Evolutionary conservation across 805 yeast species (phyloP).

Genomic region (Saturnispora halmiae): DNA sequence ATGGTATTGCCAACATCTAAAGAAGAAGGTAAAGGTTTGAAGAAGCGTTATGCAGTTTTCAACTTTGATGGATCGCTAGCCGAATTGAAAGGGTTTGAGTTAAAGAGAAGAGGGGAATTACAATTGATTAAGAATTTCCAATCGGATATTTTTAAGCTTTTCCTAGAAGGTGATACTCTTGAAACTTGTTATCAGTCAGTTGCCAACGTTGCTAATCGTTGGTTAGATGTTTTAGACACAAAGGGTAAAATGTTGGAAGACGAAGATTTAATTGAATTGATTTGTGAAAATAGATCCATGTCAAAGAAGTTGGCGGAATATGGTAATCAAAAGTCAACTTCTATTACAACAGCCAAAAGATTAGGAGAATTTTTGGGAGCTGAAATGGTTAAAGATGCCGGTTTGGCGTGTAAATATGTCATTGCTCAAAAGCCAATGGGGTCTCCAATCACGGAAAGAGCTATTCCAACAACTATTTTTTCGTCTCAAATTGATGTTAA

Average conservation of each 20-base stretch:
- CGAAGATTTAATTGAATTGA: constrained; percentile 85
- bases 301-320: constrained; percentile 85
- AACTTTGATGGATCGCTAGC: constrained; percentile 91
- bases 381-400: constrained; percentile 94
- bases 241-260: constrained; percentile 83
- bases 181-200: constrained; percentile 81
- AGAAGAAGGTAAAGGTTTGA: constrained; percentile 94
- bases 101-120: constrained; percentile 93
- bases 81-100: constrained; percentile 92
- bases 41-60: constrained; percentile 95
- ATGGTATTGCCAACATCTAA: constrained; percentile 96
- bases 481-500: constrained; percentile 71
- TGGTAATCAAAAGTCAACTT: constrained; percentile 83
- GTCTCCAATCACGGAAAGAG: constrained; percentile 92
- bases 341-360: constrained; percentile 90
- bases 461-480: constrained; percentile 92
- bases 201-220: constrained; percentile 85
- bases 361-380: constrained; percentile 92
- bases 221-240: constrained; percentile 90
- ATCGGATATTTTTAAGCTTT: constrained; percentile 84
- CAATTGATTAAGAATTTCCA: constrained; percentile 91
- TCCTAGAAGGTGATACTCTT: constrained; percentile 74
- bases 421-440: constrained; percentile 75
- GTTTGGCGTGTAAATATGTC: constrained; percentile 89
- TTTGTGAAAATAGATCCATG: constrained; percentile 95